Base-by-base conservation (phyloP, 2,329 filamentous ascomycete genomes). In the Cryphonectria naterciae region DNA sequence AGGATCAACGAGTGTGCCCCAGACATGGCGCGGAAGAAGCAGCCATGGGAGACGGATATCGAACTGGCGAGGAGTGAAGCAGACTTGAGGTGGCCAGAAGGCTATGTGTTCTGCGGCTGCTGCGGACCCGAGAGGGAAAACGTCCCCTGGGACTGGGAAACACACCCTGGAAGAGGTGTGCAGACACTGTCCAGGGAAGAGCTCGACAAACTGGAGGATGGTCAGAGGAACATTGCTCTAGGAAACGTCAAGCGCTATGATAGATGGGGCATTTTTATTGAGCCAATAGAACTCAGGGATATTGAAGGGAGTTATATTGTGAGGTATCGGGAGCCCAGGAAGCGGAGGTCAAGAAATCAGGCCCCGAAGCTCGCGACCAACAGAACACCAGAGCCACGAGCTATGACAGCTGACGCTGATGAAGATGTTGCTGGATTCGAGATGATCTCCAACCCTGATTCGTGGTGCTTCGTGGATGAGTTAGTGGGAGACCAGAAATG, bases 251-350 rank as follows among this genome's bases (percentile, higher is more conserved):
- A 32, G 25, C 15, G 2, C 8, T 58, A 58, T 19, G 58, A 39
- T 11, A 25, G 22, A 39, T 61, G 58, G 58, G 58, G 58, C 3
- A 10, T 3, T 4, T 22, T 61, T 35, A 61, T 61, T n/a, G 58
- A 39, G 32, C 35, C 25, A 25, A 39, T 39, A 61, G 35, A 39
- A 4, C 58, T 39, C 0, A 61, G 35, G 32, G 32, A 39, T 6
- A 61, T 61, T 11, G 58, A 61, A 11, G 32, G 58, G 19, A 61
- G 58, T 61, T 39, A 61, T 35, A 19, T n/a, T n/a, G 58, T 39
- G 32, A 61, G 35, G 19, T 61, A 61, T 39, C 22, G 15, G 17
- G 15, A 32, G 15, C 56, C 17, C 3, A 37, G 32, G 56, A 60
- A 60, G 19, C 28, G 28, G 56, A 35, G 8, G 35, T n/a, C 35